Base-by-base conservation (phyloP, 805 yeast species). In the Scheffersomyces ergatensis region DNA sequence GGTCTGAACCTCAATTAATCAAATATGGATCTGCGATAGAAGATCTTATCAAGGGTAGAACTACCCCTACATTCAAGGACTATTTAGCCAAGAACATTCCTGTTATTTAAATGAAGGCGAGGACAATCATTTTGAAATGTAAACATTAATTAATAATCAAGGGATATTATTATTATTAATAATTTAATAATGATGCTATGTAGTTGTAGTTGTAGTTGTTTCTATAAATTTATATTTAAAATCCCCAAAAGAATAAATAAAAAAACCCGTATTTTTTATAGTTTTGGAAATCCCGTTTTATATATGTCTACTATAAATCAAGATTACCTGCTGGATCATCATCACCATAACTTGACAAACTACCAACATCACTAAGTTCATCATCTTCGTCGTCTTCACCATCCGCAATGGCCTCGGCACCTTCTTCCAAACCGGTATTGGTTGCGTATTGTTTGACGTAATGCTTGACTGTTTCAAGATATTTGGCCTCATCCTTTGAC, bases 391-490 rank as follows among this genome's bases (percentile, higher is more conserved):
- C 61, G 35, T 57, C 48, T 14, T 4, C 32, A 29, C 18, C 32
- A 12, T 29, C 32, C 5, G 5, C 17, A 44, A 62, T 58, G 55
- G 66, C 62, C n/a, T 50, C 66, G 51, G 46, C 54, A 43, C 47
- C 67, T 65, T 50, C 55, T 21, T 50, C 55, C 5, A 44, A 55
- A 5, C 57, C 17, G 18, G 57, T 45, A 45, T 65, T 62, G 50
- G 55, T 59, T n/a, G 76, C 76, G 62, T 82, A 89, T 55, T 76
- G 77, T 54, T 71, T 71, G 19, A 90, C 95, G 54, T 88, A 87
- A 29, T 76, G 78, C 55, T 74, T 80, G 5, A 93, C 95, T 49
- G 78, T 82, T 38, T 72, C 79, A 37, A 77, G 78, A 58, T 92
- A 92, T 38, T 74, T 65, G 19, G 72, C 67, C 45, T 80, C 82